Percentiles rank a stretch among this genome's conserved stretches.
phyloP scores from a whole-genome alignment of 2,329 filamentous ascomycete species.

The Parascedosporium putredinis region DNA sequence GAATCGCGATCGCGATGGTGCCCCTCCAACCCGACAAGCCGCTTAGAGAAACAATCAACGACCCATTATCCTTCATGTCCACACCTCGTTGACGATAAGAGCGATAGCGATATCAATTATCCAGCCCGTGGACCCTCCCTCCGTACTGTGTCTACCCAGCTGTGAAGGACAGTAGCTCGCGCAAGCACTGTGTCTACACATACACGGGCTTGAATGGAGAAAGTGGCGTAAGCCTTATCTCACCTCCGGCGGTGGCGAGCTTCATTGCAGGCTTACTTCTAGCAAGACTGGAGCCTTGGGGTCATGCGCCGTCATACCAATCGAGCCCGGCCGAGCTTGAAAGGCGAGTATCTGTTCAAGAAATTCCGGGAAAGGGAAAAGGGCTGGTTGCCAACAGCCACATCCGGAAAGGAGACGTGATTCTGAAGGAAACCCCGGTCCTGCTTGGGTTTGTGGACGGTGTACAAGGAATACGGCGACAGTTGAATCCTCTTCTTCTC shows the following conservation, averaged over 20 bases:
- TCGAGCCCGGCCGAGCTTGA: neutral
- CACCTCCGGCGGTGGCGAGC: conserved; percentile 22
- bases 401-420: conserved; percentile 21
- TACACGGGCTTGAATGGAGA: conserved; percentile 15
- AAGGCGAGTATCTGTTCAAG: conserved; percentile 18
- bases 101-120: neutral
- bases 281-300: conserved; percentile 1
- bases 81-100: neutral
- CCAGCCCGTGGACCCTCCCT: neutral
- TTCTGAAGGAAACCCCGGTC: conserved; percentile 24
- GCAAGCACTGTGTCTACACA: conserved; percentile 18
- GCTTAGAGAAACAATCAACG: too few relatives aligned
- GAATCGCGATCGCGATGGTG: too few relatives aligned
- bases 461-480: neutral
- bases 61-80: neutral
- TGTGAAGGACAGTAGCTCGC: too few relatives aligned
- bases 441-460: conserved; percentile 16
- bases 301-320: conserved; percentile 4
- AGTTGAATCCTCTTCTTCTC: conserved; percentile 15
- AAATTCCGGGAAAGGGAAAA: conserved; percentile 21
- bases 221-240: conserved; percentile 22
- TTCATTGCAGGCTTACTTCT: conserved; percentile 17
- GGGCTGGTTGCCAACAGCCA: conserved; percentile 22
- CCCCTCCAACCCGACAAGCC: too few relatives aligned
- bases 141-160: neutral